Conservation (phyloP, 2,329 filamentous ascomycete genomes). For the Diaporthe destruens region DNA sequence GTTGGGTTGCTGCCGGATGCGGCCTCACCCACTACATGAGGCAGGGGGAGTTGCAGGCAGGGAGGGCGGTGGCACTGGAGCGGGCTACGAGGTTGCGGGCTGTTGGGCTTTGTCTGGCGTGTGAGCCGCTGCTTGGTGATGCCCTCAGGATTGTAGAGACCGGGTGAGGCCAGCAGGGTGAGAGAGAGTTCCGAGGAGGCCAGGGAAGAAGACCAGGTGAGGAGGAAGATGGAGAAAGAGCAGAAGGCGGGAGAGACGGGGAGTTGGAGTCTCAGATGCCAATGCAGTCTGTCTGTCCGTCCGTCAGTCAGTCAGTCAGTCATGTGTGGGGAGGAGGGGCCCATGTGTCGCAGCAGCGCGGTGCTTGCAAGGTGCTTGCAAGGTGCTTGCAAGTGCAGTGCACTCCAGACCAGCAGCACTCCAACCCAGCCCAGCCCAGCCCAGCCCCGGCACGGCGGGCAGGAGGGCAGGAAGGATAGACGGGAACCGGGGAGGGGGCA, state of each 20-base stretch:
- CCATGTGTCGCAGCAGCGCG: constrained; percentile 28
- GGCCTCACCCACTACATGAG: constrained; percentile 19
- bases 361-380: too few relatives aligned
- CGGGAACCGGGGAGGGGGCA: constrained; percentile 20
- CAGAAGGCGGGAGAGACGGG: constrained; percentile 5
- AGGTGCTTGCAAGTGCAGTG: background rate
- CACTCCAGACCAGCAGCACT: constrained; percentile 21
- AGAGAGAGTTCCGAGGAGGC: background rate
- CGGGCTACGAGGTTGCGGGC: background rate
- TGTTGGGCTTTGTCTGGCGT: constrained; percentile 11
- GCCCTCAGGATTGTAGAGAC: background rate
- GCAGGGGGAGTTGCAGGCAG: constrained; percentile 9
- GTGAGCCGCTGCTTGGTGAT: background rate
- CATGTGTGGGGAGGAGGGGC: constrained; percentile 32
- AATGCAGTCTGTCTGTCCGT: constrained; percentile 38
- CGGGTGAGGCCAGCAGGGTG: background rate
- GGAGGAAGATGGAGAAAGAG: constrained; percentile 15
- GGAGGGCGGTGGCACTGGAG: background rate
- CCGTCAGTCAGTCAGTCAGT: background rate
- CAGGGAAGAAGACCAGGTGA: background rate
- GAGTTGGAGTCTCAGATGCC: constrained; percentile 34
- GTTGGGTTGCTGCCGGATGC: constrained; percentile 11
- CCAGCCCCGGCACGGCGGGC: constrained; percentile 4
- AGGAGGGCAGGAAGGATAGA: background rate
- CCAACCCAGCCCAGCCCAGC: constrained; percentile 12